Conservation (phyloP, 768 basidiomycete species). For the Pleurotus eryngii region DNA sequence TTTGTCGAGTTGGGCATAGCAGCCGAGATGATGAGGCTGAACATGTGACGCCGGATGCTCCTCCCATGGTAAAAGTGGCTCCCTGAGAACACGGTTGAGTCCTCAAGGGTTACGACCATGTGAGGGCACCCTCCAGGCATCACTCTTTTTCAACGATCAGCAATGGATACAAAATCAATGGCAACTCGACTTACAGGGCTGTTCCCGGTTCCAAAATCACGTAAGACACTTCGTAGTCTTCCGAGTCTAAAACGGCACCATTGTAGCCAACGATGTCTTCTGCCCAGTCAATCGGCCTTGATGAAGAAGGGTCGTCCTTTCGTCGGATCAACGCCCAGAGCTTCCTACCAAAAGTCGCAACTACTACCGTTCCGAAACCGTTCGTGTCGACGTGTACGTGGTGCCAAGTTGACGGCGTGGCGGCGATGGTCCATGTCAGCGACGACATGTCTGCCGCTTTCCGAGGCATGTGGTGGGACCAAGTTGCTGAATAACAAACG, state of each 20-base stretch:
- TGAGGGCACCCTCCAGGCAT: neutral
- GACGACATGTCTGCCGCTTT: neutral
- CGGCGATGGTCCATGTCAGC: neutral
- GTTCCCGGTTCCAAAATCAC: conserved; percentile 1
- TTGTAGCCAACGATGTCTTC: neutral
- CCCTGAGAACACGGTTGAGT: neutral
- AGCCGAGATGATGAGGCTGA: neutral
- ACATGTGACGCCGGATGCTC: neutral
- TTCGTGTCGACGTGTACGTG: neutral
- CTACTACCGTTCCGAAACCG: neutral
- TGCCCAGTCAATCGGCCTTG: neutral
- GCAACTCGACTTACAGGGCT: neutral
- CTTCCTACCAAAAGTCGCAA: neutral
- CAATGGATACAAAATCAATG: neutral
- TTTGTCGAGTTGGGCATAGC: neutral
- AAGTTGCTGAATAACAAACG: neutral
- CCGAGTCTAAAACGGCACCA: neutral
- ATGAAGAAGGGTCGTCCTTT: neutral
- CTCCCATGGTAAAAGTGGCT: neutral
- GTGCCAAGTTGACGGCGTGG: conserved; percentile 1
- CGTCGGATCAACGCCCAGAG: neutral
- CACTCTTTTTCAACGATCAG: neutral
- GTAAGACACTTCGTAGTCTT: neutral
- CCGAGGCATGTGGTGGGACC: neutral
- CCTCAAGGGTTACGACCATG: neutral